A percentile compares a stretch with the other conserved stretches of the same genome.
Evolutionary conservation across 306 rosid species (phyloP).

Genomic region (Lathyrus tuberosus): DNA sequence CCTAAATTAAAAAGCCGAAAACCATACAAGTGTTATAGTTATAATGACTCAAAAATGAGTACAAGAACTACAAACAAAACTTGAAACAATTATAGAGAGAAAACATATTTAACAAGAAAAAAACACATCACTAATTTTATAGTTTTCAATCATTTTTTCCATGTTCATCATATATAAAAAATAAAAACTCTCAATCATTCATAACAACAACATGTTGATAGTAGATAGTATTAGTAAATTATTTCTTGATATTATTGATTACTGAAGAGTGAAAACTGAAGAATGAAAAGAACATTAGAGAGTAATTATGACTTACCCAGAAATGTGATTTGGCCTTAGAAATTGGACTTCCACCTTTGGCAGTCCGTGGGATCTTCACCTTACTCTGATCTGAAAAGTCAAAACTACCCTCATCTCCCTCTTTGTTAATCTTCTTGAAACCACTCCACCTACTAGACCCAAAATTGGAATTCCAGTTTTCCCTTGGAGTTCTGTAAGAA

Average conservation of each 20-base stretch:
- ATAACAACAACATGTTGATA: not conserved
- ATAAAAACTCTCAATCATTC: not conserved
- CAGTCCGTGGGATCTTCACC: constrained; percentile 50
- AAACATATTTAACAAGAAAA: not conserved
- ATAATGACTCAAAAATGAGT: too few species aligned
- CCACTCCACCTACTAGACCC: constrained; percentile 72
- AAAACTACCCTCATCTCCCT: constrained; percentile 45
- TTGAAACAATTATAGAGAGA: not conserved
- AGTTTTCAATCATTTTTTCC: not conserved
- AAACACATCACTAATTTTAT: not conserved
- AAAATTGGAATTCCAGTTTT: constrained; percentile 46
- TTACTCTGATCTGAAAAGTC: constrained; percentile 47
- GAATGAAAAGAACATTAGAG: too few species aligned
- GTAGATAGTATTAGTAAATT: not conserved
- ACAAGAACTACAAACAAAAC: not conserved
- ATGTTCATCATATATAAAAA: constrained; percentile 1
- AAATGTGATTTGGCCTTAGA: constrained; percentile 55
- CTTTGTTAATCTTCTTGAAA: constrained; percentile 56
- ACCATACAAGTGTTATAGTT: not conserved
- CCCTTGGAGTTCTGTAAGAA: constrained; percentile 51
- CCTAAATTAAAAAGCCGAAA: not conserved
- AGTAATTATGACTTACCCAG: constrained; percentile 52
- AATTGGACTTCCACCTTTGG: constrained; percentile 44
- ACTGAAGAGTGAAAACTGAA: not conserved
- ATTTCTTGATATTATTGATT: not conserved